These are phyloP conservation scores for Entoloma clypeatum DNA, from an alignment of 1,284 basidiomycete species.

Conservation along the genomic window DNA sequence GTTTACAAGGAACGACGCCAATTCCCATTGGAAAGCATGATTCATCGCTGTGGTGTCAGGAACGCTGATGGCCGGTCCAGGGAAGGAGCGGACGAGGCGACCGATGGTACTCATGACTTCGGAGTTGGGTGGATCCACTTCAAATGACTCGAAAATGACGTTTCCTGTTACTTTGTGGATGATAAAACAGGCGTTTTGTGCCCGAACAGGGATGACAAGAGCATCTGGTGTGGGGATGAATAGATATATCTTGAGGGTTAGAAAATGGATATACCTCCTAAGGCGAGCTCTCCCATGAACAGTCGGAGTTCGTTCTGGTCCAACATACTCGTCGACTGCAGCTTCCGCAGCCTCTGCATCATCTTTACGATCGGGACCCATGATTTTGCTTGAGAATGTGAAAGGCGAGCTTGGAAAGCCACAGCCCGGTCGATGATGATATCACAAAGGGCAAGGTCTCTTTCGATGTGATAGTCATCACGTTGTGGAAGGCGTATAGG, in stretches of 20 bases:
- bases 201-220: constrained; percentile 33
- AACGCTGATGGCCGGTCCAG: constrained; percentile 27
- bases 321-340: background rate
- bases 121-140: constrained; percentile 32
- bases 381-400: background rate
- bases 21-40: constrained; percentile 24
- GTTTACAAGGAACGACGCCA: constrained; percentile 31
- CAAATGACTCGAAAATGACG: constrained; percentile 39
- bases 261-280: constrained; percentile 19
- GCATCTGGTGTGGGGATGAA: constrained; percentile 23
- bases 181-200: constrained; percentile 43
- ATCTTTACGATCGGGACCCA: constrained; percentile 27
- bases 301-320: constrained; percentile 8
- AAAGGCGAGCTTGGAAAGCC: constrained; percentile 8
- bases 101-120: constrained; percentile 34
- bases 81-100: constrained; percentile 35
- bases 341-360: constrained; percentile 18
- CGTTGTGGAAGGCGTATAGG: constrained; percentile 38
- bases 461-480: constrained; percentile 24
- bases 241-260: background rate
- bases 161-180: constrained; percentile 25
- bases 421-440: constrained; percentile 14
- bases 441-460: constrained; percentile 24
- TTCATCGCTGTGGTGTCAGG: constrained; percentile 17
- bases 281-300: constrained; percentile 15